Conservation (phyloP, 2,329 filamentous ascomycete species). For the Knoxdaviesia capensis region DNA sequence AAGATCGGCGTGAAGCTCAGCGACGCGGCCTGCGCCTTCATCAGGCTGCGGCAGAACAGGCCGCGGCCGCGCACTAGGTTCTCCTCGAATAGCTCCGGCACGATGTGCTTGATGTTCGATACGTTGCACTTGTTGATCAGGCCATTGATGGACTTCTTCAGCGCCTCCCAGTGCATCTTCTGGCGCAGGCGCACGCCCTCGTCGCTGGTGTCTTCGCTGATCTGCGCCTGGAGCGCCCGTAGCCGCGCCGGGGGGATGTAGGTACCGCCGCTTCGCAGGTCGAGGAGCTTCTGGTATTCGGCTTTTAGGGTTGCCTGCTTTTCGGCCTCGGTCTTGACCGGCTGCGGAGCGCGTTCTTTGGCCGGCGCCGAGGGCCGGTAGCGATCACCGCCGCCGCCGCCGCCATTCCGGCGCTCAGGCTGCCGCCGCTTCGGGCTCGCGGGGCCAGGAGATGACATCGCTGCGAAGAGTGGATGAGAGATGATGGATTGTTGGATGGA, state of each 20-base stretch:
- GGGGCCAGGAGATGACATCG: too few relatives aligned
- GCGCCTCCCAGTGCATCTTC: constrained; percentile 53
- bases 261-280: constrained; percentile 82
- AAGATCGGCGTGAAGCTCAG: constrained; percentile 94
- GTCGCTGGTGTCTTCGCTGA: constrained; percentile 88
- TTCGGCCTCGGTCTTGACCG: constrained; percentile 45
- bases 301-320: constrained; percentile 79
- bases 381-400: constrained; percentile 25
- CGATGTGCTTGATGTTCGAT: constrained; percentile 92
- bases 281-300: constrained; percentile 82
- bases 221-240: constrained; percentile 82
- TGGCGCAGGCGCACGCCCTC: constrained; percentile 91
- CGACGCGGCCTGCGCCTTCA: constrained; percentile 95
- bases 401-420: constrained; percentile 11
- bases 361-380: constrained; percentile 22
- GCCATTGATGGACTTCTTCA: constrained; percentile 98
- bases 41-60: constrained; percentile 85
- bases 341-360: constrained; percentile 12
- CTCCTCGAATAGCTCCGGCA: constrained; percentile 87
- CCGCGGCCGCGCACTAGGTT: constrained; percentile 83
- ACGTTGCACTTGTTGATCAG: constrained; percentile 99
- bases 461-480: too few relatives aligned
- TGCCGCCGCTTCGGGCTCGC: too few relatives aligned
- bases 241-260: constrained; percentile 89
- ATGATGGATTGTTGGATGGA: too few relatives aligned